Evolutionary conservation across 75 land plant genomes (phyloP).

Genomic region (Ceratopteris richardii): DNA sequence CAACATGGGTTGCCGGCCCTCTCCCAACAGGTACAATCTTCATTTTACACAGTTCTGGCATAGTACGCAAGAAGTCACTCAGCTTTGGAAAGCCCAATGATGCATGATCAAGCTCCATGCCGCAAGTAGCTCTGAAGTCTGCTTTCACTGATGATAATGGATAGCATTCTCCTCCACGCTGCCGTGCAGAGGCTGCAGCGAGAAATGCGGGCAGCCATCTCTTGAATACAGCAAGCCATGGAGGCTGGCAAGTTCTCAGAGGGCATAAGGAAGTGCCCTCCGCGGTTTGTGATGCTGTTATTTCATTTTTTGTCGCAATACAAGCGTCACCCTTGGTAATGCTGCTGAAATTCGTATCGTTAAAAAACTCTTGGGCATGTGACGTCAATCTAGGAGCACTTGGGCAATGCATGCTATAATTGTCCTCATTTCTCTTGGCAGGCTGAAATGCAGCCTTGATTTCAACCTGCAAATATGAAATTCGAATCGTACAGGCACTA

Average conservation of each 20-base stretch:
- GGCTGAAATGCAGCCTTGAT: conserved; percentile 38
- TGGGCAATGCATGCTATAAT: not conserved
- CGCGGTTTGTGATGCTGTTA: too few relatives aligned
- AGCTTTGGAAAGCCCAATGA: conserved; percentile 56
- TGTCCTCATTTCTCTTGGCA: not conserved
- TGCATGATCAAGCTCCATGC: conserved; percentile 57
- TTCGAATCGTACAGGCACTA: not conserved
- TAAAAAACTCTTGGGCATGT: too few relatives aligned
- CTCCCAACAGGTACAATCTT: conserved; percentile 46
- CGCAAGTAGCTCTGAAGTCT: conserved; percentile 65
- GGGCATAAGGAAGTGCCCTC: too few relatives aligned
- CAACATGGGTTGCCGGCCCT: conserved; percentile 61
- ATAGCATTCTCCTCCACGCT: conserved; percentile 49
- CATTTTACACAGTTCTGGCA: conserved; percentile 51
- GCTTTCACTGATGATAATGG: conserved; percentile 66
- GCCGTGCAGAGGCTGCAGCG: conserved; percentile 24
- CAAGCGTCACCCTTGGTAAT: too few relatives aligned
- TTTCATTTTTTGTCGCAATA: too few relatives aligned
- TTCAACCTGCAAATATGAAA: conserved; percentile 35
- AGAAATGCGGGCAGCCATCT: conserved; percentile 56
- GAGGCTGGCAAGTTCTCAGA: conserved; percentile 1
- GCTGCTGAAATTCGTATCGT: too few relatives aligned
- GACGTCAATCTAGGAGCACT: not conserved
- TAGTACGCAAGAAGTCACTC: conserved; percentile 52
- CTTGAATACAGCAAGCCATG: conserved; percentile 45